Evolutionary conservation across 1,139 yeast genomes (phyloP).

Genomic region (Candida neerlandica): DNA sequence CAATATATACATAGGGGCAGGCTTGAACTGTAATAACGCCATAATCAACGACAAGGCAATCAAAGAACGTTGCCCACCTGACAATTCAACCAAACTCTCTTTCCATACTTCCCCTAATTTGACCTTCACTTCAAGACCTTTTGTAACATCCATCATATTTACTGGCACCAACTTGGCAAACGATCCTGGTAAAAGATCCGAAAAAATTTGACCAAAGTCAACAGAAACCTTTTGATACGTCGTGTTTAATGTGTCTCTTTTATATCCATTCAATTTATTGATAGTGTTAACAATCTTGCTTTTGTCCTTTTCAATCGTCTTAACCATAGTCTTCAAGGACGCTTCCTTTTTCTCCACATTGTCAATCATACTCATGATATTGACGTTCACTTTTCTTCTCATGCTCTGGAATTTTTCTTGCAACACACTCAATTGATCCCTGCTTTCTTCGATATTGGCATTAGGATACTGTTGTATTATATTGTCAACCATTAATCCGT

Average conservation of each 20-base stretch:
- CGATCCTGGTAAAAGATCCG: conserved; percentile 86
- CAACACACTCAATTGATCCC: conserved; percentile 58
- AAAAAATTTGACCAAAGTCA: conserved; percentile 92
- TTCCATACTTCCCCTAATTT: conserved; percentile 94
- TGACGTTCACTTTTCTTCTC: conserved; percentile 82
- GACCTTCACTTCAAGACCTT: conserved; percentile 91
- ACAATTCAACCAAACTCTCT: conserved; percentile 89
- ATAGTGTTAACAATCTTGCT: conserved; percentile 88
- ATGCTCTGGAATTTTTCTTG: conserved; percentile 69
- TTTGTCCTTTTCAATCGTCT: conserved; percentile 88
- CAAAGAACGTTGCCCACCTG: conserved; percentile 96
- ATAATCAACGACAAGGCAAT: conserved; percentile 88
- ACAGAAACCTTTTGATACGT: conserved; percentile 85
- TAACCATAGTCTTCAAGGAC: conserved; percentile 76
- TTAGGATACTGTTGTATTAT: conserved; percentile 62
- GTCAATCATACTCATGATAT: conserved; percentile 93
- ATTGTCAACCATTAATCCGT: conserved; percentile 55
- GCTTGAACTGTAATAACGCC: conserved; percentile 90
- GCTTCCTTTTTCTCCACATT: conserved; percentile 88
- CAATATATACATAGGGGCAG: conserved; percentile 96
- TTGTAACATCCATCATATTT: conserved; percentile 78
- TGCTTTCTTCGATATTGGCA: conserved; percentile 64
- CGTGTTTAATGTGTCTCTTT: conserved; percentile 76
- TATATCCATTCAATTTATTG: conserved; percentile 81
- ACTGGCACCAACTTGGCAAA: conserved; percentile 87